Base-by-base conservation (phyloP, 2,329 filamentous ascomycete genomes). In the Rhytidhysteron rufulum region DNA sequence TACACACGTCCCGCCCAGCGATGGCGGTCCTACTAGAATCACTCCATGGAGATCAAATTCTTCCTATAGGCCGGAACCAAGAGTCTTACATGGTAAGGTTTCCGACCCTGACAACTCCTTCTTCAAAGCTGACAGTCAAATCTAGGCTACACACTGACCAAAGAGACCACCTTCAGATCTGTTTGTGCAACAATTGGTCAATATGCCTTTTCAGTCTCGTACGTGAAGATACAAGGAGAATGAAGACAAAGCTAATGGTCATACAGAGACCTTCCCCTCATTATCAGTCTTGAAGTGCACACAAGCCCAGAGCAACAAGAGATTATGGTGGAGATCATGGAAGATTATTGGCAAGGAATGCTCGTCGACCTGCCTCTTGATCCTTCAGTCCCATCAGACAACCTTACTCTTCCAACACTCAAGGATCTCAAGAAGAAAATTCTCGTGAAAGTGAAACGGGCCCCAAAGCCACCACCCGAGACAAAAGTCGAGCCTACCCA, bases 241-340 rank as follows among this genome's bases (percentile, higher is more conserved):
- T 29, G n/a, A 9, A 13, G 4, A 6, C 9, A 9, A 24, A 25
- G 42, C 34, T 32, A 22, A 39, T 17, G 18, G 16, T 30, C 15
- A 8, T 30, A 17, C 11, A 58, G 80, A 44, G 78, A 86, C 38
- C 72, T 95, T 16, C 93, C 93, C 1, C 72, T 98, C 29, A 94
- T 97, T 43, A 80, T 97, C 49, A 95, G 89, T 61, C 75, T 97
- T 5, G 93, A 98, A 65, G 87, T 97, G 0, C 91, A 97, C 63
- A 85, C 88, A 11, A 80, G 84, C 45, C 70, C 77, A 2, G 80
- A 86, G 39, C 91, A 97, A 64, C 93, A 98, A 64, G 82, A 88
- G 48, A 77, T 86, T 37, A 96, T 97, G 87, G 90, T 95, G 9
- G 79, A 86, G 41, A 95, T 97, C 48, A 96, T 98, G 85, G 82